A percentile compares a stretch with the other conserved stretches of the same genome.
These are phyloP conservation scores for Monosporascus sp. DNA, from an alignment of 2,329 filamentous ascomycete species.

Conservation along the genomic window DNA sequence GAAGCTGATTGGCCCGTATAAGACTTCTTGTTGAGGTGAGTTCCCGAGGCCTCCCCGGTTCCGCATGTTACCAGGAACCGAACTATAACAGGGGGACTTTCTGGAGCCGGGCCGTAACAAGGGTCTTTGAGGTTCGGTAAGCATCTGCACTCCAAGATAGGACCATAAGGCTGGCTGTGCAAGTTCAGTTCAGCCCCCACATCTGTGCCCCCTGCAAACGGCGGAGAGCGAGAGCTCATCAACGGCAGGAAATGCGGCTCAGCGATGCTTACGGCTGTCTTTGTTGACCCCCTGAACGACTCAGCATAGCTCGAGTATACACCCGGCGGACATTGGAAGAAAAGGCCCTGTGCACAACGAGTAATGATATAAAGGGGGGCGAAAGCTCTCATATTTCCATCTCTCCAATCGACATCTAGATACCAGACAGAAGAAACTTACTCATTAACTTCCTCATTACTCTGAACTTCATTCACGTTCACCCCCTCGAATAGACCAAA, in stretches of 20 bases:
- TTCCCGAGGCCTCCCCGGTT: not conserved
- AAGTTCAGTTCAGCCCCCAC: not conserved
- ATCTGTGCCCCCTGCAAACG: no score
- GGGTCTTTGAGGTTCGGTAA: not conserved
- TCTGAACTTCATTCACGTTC: not conserved
- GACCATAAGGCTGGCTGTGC: not conserved
- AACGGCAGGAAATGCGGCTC: not conserved
- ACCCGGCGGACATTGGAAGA: no score
- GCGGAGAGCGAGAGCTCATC: not conserved
- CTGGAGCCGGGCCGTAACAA: not conserved
- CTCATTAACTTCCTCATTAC: not conserved
- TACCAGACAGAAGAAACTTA: not conserved
- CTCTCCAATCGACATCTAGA: not conserved
- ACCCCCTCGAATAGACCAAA: not conserved
- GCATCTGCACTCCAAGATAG: not conserved
- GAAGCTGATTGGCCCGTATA: no score
- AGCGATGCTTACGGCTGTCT: not conserved
- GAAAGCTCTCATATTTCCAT: not conserved
- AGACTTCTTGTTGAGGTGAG: not conserved
- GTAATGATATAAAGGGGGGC: not conserved
- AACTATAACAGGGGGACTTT: not conserved
- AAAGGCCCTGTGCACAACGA: not conserved
- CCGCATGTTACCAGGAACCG: not conserved
- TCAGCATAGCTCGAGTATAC: not conserved
- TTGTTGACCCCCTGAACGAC: not conserved